Conservation (phyloP, 2,329 filamentous ascomycete genomes). For the Paraphaeosphaeria sporulosa region DNA sequence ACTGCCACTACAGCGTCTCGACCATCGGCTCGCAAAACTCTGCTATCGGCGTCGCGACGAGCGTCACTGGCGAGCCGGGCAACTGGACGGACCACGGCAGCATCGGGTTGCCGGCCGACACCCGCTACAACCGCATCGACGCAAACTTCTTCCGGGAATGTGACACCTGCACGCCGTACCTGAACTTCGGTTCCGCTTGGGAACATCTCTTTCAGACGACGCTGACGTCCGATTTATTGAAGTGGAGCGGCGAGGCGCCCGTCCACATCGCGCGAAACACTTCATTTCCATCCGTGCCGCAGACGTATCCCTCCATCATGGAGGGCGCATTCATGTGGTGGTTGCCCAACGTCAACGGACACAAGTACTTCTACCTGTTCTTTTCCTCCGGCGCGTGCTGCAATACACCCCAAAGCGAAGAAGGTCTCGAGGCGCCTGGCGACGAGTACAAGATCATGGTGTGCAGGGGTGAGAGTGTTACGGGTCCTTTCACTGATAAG, state of each 20-base stretch:
- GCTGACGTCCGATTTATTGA: conserved; percentile 40
- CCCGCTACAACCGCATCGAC: conserved; percentile 57
- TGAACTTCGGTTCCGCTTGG: conserved; percentile 73
- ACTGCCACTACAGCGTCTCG: conserved; percentile 68
- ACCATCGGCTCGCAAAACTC: conserved; percentile 65
- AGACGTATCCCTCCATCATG: conserved; percentile 1
- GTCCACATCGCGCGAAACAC: conserved; percentile 16
- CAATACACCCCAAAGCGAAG: conserved; percentile 51
- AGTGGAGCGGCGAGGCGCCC: conserved; percentile 15
- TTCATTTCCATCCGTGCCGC: conserved; percentile 4
- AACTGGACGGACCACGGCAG: conserved; percentile 66
- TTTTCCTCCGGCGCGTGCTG: conserved; percentile 67
- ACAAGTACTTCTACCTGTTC: conserved; percentile 67
- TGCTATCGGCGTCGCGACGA: conserved; percentile 64
- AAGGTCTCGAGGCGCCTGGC: conserved; percentile 57
- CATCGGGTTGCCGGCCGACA: conserved; percentile 49
- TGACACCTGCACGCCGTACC: conserved; percentile 43
- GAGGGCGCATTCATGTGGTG: conserved; percentile 65
- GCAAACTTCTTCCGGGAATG: conserved; percentile 46
- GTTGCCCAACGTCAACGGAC: conserved; percentile 34
- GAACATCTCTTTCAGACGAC: conserved; percentile 65
- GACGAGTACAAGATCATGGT: conserved; percentile 69
- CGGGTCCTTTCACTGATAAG: conserved; percentile 56
- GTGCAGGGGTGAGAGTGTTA: conserved; percentile 60
- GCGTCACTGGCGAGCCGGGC: conserved; percentile 55